These are phyloP conservation scores for Acer campestre DNA, from an alignment of 345 rosid species.

Conservation along the genomic window DNA sequence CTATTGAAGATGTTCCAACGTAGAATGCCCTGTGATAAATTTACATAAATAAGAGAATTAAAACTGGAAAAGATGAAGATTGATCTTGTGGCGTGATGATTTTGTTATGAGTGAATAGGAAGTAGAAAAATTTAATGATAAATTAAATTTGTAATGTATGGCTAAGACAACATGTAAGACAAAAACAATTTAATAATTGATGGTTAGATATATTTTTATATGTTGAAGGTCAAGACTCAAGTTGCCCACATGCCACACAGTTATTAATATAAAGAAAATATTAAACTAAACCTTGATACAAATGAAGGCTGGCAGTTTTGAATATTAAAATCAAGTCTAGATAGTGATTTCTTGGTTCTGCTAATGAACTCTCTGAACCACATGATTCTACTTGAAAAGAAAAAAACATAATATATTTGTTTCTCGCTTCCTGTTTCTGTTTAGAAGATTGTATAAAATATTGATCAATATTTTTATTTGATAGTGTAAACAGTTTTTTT, in stretches of 20 bases:
- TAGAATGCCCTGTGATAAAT: conserved; percentile 23
- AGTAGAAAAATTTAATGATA: too few relatives aligned
- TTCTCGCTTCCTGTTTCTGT: too few relatives aligned
- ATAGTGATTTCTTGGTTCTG: neutral
- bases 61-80: neutral
- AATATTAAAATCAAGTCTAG: neutral
- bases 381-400: too few relatives aligned
- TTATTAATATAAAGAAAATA: neutral
- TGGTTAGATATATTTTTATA: neutral
- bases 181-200: too few relatives aligned
- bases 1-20: conserved; percentile 31
- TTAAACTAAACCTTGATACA: neutral
- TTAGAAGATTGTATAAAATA: too few relatives aligned
- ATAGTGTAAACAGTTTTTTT: too few relatives aligned
- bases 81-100: too few relatives aligned
- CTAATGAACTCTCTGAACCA: neutral
- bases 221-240: neutral
- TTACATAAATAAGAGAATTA: neutral
- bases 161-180: too few relatives aligned
- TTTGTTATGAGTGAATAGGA: too few relatives aligned
- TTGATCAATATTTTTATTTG: too few relatives aligned
- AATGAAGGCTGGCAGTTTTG: neutral
- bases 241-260: neutral
- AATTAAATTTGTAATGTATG: too few relatives aligned
- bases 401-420: too few relatives aligned